Conservation (phyloP, 1,139 yeast species). For the Magnusiomyces suaveolens region DNA sequence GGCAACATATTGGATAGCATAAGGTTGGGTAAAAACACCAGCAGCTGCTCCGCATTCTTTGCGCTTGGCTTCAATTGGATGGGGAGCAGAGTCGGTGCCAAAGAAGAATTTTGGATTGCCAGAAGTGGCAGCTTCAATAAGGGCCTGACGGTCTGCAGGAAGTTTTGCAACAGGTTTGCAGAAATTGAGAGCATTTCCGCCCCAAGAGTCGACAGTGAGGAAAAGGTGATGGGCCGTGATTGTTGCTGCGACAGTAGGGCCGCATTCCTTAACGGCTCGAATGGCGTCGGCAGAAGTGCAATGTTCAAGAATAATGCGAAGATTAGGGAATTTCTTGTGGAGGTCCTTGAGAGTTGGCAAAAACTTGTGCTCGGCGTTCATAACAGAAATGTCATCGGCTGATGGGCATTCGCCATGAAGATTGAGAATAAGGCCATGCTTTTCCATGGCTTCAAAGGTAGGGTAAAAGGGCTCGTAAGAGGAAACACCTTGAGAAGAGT, state of each 20-base stretch:
- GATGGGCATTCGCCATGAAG: slow-evolving; percentile 86
- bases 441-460: slow-evolving; percentile 77
- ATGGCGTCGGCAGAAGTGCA: slow-evolving; percentile 89
- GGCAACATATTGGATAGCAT: slow-evolving; percentile 75
- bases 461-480: slow-evolving; percentile 85
- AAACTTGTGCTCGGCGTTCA: slow-evolving; percentile 89
- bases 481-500: slow-evolving; percentile 84
- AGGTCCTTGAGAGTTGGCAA: slow-evolving; percentile 80
- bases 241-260: slow-evolving; percentile 74
- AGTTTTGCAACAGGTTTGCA: slow-evolving; percentile 97
- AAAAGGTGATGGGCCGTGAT: slow-evolving; percentile 92
- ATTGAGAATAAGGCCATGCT: slow-evolving; percentile 65
- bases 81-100: slow-evolving; percentile 98
- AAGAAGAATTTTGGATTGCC: slow-evolving; percentile 91
- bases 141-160: slow-evolving; percentile 71
- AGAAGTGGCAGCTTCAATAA: slow-evolving; percentile 78
- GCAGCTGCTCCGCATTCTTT: slow-evolving; percentile 85
- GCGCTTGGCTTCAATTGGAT: slow-evolving; percentile 68
- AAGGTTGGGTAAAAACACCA: slow-evolving; percentile 88
- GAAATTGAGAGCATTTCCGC: slow-evolving; percentile 87
- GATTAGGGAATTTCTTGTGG: slow-evolving; percentile 73
- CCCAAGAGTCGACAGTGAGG: slow-evolving; percentile 89
- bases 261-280: slow-evolving; percentile 62
- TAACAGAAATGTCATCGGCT: slow-evolving; percentile 56
- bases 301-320: slow-evolving; percentile 85